Percentiles rank a stretch among this genome's conserved stretches.
Evolutionary conservation across 148 eudicot species (phyloP).

Genomic region (Nepenthes mirabilis): DNA sequence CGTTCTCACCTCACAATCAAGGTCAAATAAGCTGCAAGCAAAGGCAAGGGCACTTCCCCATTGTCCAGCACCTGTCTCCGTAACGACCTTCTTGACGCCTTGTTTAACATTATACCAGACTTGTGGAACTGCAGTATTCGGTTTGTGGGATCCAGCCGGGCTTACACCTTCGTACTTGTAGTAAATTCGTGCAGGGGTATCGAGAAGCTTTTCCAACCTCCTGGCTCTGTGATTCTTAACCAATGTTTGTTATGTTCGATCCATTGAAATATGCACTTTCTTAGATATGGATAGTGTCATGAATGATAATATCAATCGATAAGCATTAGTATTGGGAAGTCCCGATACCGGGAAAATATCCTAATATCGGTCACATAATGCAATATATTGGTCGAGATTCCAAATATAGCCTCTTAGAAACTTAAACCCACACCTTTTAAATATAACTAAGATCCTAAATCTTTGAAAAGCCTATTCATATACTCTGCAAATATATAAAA

Average conservation of each 20-base stretch:
- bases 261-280: neutral
- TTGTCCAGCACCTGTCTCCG: conserved; percentile 98
- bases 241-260: neutral
- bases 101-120: conserved; percentile 78
- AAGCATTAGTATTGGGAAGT: no score
- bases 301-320: no score
- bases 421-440: no score
- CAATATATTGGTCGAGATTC: no score
- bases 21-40: conserved; percentile 77
- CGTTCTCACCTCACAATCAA: conserved; percentile 67
- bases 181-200: conserved; percentile 85
- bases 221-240: conserved; percentile 41
- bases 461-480: no score
- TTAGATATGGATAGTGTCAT: neutral
- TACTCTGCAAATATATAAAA: no score
- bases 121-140: conserved; percentile 91
- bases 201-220: conserved; percentile 90
- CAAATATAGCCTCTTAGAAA: no score
- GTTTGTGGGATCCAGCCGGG: conserved; percentile 97
- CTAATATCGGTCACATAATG: no score
- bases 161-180: conserved; percentile 95
- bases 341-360: no score
- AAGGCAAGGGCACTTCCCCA: conserved; percentile 97
- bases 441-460: no score
- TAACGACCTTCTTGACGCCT: conserved; percentile 81